Base-by-base conservation (phyloP, 805 yeast genomes). In the Metschnikowia continentalis region DNA sequence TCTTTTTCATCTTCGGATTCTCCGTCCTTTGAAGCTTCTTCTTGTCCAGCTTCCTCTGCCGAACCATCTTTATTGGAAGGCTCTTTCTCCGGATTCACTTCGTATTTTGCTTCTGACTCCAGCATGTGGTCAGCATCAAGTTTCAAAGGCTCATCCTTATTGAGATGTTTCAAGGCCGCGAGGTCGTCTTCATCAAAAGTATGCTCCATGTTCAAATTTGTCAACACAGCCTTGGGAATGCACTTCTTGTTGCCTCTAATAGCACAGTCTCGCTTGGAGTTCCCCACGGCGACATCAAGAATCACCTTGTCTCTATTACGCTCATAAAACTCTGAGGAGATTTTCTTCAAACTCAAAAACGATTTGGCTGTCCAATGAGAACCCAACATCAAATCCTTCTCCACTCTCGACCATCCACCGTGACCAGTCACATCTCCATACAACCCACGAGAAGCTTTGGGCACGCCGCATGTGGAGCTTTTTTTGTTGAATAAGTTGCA, bases 381-480 rank as follows among this genome's bases (percentile, higher is more conserved):
- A 4, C 75, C 75, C 49, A 81, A 67, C 15, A 61, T 58, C 36
- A 82, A 66, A 58, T 81, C 84, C 55, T 80, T 80, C 20, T 72
- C 71, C 23, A 78, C 54, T 46, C 67, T 65, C 35, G 54, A 48
- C 82, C 83, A 80, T 11, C 67, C 68, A 6, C 65, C 66, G 23
- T 47, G 42, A 2, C 38, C 47, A 14, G 51, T 49, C 13, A 57
- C 54, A 46, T 58, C 53, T 13, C 61, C 61, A 36, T 53, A 55
- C 0, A 39, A 26, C 6, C 61, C 61, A 6, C 42, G 37, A 2
- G 49, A 35, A 3, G 53, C 50, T 22, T 35, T 46, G 13, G 61
- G 61, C 1, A 49, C 30, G 13, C 55, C 61, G 22, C 60, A 57
- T 3, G 40, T 40, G 10, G 53, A 15, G 15, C 49, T 38, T n/a